Conservation (phyloP, 768 basidiomycete species). For the Hygrophorus pudorinus region DNA sequence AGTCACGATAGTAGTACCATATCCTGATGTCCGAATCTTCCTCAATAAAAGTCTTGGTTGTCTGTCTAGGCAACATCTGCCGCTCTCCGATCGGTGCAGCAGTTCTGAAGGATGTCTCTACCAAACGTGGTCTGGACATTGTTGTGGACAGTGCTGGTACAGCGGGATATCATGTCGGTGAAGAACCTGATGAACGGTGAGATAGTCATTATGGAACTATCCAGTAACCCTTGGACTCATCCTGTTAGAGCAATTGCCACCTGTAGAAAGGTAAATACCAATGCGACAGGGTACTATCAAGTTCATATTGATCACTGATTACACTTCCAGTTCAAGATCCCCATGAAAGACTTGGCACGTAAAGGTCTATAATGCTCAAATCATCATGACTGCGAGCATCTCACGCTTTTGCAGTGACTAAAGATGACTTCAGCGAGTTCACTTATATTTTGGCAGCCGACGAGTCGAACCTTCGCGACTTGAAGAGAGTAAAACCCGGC, state of each 20-base stretch:
- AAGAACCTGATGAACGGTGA: slow-evolving; percentile 77
- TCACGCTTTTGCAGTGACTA: slow-evolving; percentile 20
- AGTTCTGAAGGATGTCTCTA: slow-evolving; percentile 60
- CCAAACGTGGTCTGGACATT: slow-evolving; percentile 56
- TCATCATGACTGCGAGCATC: too few relatives aligned
- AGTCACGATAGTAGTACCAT: too few relatives aligned
- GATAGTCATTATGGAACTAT: slow-evolving; percentile 2
- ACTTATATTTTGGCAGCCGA: slow-evolving; percentile 86
- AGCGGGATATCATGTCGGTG: slow-evolving; percentile 73
- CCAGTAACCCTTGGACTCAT: background rate
- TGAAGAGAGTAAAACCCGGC: slow-evolving; percentile 39
- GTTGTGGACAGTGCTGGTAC: slow-evolving; percentile 81
- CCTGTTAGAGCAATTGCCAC: background rate
- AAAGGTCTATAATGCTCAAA: slow-evolving; percentile 18
- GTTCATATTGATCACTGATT: background rate
- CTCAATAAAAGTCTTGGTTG: slow-evolving; percentile 50
- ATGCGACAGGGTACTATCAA: too few relatives aligned
- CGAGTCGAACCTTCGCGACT: slow-evolving; percentile 56
- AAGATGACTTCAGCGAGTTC: slow-evolving; percentile 63
- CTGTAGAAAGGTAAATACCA: slow-evolving; percentile 1
- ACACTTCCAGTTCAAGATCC: slow-evolving; percentile 51
- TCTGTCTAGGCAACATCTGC: slow-evolving; percentile 77
- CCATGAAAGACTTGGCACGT: slow-evolving; percentile 62
- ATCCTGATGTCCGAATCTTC: slow-evolving; percentile 9
- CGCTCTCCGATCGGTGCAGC: slow-evolving; percentile 92